Conservation (phyloP, 768 basidiomycete species). For the Mycena vulgaris region DNA sequence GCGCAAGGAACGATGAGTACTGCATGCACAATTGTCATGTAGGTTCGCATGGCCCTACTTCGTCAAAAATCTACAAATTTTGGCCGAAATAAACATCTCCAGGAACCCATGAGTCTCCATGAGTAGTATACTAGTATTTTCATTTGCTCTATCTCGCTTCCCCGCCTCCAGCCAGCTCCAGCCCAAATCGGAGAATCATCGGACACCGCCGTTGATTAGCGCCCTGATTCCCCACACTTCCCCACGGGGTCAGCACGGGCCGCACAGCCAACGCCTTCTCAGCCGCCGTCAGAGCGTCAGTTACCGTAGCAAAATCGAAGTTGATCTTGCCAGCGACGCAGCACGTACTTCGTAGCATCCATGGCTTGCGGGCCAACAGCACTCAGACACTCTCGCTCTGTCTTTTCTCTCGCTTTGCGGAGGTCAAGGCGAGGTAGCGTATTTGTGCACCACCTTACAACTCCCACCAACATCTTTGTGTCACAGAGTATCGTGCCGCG, state of each 20-base stretch:
- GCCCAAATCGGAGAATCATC: too few species aligned
- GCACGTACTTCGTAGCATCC: neutral
- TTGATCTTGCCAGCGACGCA: constrained; percentile 33
- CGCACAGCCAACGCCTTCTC: too few species aligned
- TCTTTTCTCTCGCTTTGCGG: constrained; percentile 33
- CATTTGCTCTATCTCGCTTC: too few species aligned
- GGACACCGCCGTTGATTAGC: too few species aligned
- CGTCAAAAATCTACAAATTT: too few species aligned
- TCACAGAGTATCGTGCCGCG: constrained; percentile 22
- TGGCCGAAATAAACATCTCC: too few species aligned
- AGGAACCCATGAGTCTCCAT: too few species aligned
- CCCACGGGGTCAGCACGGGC: neutral
- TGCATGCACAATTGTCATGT: neutral
- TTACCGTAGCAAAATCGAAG: too few species aligned
- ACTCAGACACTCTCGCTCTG: constrained; percentile 19
- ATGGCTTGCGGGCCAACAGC: constrained; percentile 36
- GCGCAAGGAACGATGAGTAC: constrained; percentile 33
- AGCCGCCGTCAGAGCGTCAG: too few species aligned
- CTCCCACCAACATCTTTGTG: neutral
- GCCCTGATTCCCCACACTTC: too few species aligned
- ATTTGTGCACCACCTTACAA: neutral
- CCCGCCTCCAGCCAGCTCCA: too few species aligned
- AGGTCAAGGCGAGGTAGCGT: constrained; percentile 29
- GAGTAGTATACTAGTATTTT: too few species aligned
- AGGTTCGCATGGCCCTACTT: neutral